Percentiles rank a stretch among this genome's conserved stretches.
These are phyloP conservation scores for Ascocoryne sarcoides DNA, from an alignment of 2,329 filamentous ascomycete species.

Conservation along the genomic window DNA sequence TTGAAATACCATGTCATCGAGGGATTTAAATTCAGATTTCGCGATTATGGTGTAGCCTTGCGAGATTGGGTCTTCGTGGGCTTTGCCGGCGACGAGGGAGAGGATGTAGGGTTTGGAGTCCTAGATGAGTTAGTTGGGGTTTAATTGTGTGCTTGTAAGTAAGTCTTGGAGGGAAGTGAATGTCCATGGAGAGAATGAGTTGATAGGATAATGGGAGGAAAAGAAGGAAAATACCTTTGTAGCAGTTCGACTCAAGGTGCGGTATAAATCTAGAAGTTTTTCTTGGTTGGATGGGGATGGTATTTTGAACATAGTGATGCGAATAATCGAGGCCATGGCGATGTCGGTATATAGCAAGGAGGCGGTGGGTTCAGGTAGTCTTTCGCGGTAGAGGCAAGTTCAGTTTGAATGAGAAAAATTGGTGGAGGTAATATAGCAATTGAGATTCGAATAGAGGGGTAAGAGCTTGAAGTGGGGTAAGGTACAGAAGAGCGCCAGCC, in stretches of 20 bases:
- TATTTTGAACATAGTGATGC: conserved; percentile 46
- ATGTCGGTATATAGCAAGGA: no score
- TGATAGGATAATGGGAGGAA: not conserved
- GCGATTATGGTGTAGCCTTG: conserved; percentile 47
- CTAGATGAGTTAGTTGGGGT: conserved; percentile 28
- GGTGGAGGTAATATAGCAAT: no score
- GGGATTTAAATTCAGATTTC: conserved; percentile 42
- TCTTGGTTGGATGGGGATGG: conserved; percentile 36
- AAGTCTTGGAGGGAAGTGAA: not conserved
- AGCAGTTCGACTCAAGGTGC: conserved; percentile 30
- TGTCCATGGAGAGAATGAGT: not conserved
- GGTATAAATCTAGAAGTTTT: conserved; percentile 33
- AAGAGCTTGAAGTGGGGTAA: no score
- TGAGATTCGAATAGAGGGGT: no score
- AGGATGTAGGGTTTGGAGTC: conserved; percentile 50
- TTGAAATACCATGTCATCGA: conserved; percentile 43
- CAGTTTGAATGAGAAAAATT: no score
- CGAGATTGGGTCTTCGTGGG: conserved; percentile 41
- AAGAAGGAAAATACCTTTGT: conserved; percentile 29
- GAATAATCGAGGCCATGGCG: conserved; percentile 31
- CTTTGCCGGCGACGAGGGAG: conserved; percentile 37
- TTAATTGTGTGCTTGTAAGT: not conserved
- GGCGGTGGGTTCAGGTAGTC: no score
- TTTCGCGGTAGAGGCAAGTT: no score
- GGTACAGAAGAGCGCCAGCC: no score